A percentile compares a stretch with the other conserved stretches of the same genome.
Conservation (phyloP, 2,329 filamentous ascomycete species). For the Aspergillus fischeri region DNA sequence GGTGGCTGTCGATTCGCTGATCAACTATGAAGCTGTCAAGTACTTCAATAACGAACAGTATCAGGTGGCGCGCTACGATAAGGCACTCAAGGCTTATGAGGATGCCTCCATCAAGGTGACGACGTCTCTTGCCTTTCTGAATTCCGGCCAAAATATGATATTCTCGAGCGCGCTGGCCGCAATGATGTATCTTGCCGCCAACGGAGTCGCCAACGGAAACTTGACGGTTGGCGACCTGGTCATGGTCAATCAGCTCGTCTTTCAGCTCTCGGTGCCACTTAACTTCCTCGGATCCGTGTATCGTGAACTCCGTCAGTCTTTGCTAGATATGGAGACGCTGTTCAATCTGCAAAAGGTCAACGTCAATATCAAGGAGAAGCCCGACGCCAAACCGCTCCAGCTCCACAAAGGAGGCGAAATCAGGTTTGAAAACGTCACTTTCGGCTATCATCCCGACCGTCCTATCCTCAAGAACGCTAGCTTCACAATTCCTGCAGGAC, state of each 20-base stretch:
- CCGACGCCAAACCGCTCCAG: constrained; percentile 67
- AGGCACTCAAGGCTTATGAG: constrained; percentile 80
- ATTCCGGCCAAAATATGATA: constrained; percentile 94
- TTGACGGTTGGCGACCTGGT: constrained; percentile 94
- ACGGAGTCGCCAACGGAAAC: constrained; percentile 75
- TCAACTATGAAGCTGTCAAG: constrained; percentile 99
- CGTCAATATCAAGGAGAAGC: constrained; percentile 73
- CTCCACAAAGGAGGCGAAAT: constrained; percentile 81
- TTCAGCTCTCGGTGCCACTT: constrained; percentile 91
- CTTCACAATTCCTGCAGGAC: constrained; percentile 87
- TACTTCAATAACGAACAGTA: constrained; percentile 99
- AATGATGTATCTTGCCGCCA: constrained; percentile 97
- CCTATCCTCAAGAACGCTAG: constrained; percentile 81
- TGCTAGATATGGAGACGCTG: constrained; percentile 97
- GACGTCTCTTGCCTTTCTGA: constrained; percentile 87
- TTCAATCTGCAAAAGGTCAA: constrained; percentile 98
- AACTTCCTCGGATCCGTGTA: constrained; percentile 99
- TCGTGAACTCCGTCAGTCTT: constrained; percentile 85
- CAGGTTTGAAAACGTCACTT: constrained; percentile 88
- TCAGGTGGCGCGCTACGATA: constrained; percentile 86
- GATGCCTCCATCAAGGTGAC: constrained; percentile 94
- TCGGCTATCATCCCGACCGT: constrained; percentile 82
- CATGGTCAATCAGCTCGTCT: constrained; percentile 98
- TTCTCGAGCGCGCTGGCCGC: constrained; percentile 89
- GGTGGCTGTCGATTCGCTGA: constrained; percentile 90